These are phyloP conservation scores for Chlamydomonas sphaeroides DNA, from an alignment of 139 green algal species.

Conservation along the genomic window DNA sequence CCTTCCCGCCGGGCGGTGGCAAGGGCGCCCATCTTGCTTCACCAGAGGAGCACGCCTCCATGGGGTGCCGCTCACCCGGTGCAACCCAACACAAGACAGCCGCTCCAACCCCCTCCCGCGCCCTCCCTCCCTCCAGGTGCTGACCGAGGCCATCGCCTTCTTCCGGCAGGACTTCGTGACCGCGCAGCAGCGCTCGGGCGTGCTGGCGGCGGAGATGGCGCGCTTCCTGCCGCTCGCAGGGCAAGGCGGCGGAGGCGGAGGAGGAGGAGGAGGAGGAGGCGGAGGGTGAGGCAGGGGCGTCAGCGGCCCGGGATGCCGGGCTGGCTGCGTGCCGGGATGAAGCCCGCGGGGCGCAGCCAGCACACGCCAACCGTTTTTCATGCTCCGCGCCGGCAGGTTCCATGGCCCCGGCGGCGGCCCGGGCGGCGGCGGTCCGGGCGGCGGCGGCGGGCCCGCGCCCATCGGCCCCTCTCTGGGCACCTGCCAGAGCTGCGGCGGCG, in stretches of 20 bases:
- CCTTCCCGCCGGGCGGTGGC: too few relatives aligned
- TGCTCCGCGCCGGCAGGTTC: too few relatives aligned
- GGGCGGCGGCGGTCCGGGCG: background rate
- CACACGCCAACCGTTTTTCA: too few relatives aligned
- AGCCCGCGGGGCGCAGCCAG: too few relatives aligned
- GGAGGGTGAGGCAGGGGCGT: conserved; percentile 25
- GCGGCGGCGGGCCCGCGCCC: background rate
- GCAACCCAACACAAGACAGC: too few relatives aligned
- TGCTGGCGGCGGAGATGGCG: conserved; percentile 59
- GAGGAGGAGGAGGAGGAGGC: conserved; percentile 32
- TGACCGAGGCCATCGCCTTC: conserved; percentile 71
- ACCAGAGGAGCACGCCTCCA: too few relatives aligned
- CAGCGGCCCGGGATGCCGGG: background rate
- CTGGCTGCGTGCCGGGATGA: background rate
- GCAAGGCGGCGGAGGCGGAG: background rate
- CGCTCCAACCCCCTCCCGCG: background rate
- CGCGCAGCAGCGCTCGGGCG: conserved; percentile 52
- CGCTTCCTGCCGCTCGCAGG: conserved; percentile 55
- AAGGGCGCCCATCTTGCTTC: too few relatives aligned
- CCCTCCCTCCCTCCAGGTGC: conserved; percentile 48
- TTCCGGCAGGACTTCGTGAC: conserved; percentile 72
- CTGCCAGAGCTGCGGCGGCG: conserved; percentile 59
- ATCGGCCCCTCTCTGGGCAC: conserved; percentile 29
- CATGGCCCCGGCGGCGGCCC: background rate
- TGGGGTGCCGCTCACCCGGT: too few relatives aligned